Conservation (phyloP, 2,329 filamentous ascomycete genomes). For the Pseudocercospora macadamiae region DNA sequence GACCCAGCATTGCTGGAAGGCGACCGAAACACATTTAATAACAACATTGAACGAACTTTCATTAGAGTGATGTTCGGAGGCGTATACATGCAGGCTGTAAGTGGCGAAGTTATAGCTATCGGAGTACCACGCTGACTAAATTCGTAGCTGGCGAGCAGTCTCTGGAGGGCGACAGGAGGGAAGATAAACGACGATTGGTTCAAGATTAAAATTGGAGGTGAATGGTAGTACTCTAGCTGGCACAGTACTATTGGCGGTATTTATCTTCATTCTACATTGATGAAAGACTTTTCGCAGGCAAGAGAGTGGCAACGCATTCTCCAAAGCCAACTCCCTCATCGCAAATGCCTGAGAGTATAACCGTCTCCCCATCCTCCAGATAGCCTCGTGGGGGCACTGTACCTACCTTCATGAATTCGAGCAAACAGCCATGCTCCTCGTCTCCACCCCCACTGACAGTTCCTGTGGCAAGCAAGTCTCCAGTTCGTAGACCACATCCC, state of each 20-base stretch:
- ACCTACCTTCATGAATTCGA: conserved; percentile 45
- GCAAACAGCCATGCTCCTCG: conserved; percentile 45
- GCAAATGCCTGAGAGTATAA: conserved; percentile 42
- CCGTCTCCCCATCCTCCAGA: conserved; percentile 45
- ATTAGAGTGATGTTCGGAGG: conserved; percentile 55
- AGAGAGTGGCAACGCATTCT: conserved; percentile 43
- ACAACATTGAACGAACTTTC: conserved; percentile 50
- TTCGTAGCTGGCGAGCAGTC: conserved; percentile 46
- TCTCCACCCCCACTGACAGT: conserved; percentile 44
- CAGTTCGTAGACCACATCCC: conserved; percentile 45
- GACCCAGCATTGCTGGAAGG: conserved; percentile 47
- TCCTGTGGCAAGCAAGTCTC: conserved; percentile 47
- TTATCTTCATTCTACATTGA: too few species aligned
- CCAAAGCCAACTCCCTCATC: conserved; percentile 46
- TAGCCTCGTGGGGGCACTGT: conserved; percentile 41
- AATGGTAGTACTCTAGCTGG: conserved; percentile 36
- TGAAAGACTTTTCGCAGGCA: conserved; percentile 30
- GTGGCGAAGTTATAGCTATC: too few species aligned
- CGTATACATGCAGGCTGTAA: conserved; percentile 47
- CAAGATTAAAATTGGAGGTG: conserved; percentile 58
- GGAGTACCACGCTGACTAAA: too few species aligned
- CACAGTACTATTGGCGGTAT: too few species aligned
- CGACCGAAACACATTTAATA: conserved; percentile 50
- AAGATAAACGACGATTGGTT: conserved; percentile 54
- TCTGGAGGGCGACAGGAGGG: conserved; percentile 57